A percentile compares a stretch with the other conserved stretches of the same genome.
These are phyloP conservation scores for Ascochyta koolunga DNA, from an alignment of 2,329 filamentous ascomycete species.

Conservation along the genomic window DNA sequence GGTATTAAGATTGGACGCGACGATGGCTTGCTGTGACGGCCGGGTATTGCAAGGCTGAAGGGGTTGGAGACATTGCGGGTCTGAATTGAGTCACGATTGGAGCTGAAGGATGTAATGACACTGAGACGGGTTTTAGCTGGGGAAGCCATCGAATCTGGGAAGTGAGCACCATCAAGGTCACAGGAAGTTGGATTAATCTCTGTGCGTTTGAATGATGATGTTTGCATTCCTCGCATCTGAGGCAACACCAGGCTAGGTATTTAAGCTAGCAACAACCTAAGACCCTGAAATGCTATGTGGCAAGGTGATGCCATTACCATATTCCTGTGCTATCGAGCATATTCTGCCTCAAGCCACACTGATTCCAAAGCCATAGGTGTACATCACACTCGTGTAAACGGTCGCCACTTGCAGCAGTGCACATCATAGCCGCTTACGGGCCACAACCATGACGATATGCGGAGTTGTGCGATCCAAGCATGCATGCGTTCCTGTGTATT, in stretches of 20 bases:
- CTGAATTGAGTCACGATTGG: slow-evolving; percentile 3
- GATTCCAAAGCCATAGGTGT: too few species aligned
- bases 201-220: neutral
- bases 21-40: slow-evolving; percentile 6
- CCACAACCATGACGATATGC: too few species aligned
- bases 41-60: slow-evolving; percentile 24
- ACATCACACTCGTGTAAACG: too few species aligned
- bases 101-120: slow-evolving; percentile 4
- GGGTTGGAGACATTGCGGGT: slow-evolving; percentile 22
- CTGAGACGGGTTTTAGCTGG: slow-evolving; percentile 9
- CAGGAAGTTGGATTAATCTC: neutral
- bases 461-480: too few species aligned
- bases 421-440: too few species aligned
- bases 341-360: too few species aligned
- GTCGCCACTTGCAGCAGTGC: too few species aligned
- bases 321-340: too few species aligned
- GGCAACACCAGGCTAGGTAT: neutral
- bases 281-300: too few species aligned
- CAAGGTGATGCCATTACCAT: too few species aligned
- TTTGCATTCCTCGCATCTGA: slow-evolving; percentile 10
- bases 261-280: neutral
- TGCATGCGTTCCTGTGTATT: too few species aligned
- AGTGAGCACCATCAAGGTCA: neutral
- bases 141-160: slow-evolving; percentile 1
- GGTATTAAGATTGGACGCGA: slow-evolving; percentile 8